phyloP scores from a whole-genome alignment of 345 rosid genomes.

The Eucalyptus cloeziana region DNA sequence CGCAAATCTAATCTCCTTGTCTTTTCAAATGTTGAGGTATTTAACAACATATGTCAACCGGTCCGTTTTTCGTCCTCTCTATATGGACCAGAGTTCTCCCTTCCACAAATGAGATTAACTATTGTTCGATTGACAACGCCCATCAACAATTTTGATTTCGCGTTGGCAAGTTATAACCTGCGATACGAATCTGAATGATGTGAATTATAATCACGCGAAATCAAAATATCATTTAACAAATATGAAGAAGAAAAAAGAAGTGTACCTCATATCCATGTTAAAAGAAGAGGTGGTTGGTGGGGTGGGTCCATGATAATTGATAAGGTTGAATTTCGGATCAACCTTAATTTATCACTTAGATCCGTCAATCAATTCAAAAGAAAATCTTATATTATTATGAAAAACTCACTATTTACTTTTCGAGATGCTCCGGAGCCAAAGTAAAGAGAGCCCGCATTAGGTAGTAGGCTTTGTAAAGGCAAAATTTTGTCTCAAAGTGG shows the following conservation, averaged over 20 bases:
- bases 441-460: not conserved
- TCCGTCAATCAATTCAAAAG: not conserved
- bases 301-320: not conserved
- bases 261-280: not conserved
- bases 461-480: not conserved
- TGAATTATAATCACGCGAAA: not conserved
- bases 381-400: fast-evolving
- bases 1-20: not conserved
- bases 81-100: not conserved
- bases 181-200: fast-evolving
- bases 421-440: not conserved
- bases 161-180: fast-evolving
- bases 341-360: not conserved
- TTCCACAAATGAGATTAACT: not conserved
- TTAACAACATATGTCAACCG: not conserved
- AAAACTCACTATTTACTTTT: not conserved
- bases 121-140: fast-evolving
- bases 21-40: not conserved
- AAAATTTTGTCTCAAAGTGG: not conserved
- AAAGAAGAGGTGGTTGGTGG: not conserved
- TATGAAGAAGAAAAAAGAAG: fast-evolving
- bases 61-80: not conserved
- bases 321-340: not conserved
- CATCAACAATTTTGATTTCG: fast-evolving
- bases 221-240: not conserved